Percentiles rank a stretch among this genome's conserved stretches.
Evolutionary conservation across 83 land plant genomes (phyloP).

Genomic region (Diphasiastrum complanatum): DNA sequence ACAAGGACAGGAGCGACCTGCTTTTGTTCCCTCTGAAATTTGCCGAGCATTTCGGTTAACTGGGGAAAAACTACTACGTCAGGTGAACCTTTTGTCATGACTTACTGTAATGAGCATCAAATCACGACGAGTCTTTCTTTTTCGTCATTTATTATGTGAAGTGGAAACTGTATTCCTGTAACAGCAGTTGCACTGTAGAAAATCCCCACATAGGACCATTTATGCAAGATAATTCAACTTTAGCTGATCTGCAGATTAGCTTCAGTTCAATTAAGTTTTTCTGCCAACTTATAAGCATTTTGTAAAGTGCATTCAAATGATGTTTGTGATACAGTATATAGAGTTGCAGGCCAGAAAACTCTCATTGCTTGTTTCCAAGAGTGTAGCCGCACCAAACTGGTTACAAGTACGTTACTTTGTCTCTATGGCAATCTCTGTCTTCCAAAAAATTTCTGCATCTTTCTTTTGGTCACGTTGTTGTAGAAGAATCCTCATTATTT

Average conservation of each 20-base stretch:
- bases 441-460: not conserved
- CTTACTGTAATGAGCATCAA: slow-evolving; percentile 30
- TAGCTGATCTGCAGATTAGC: too few species aligned
- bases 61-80: slow-evolving; percentile 56
- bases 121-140: slow-evolving; percentile 41
- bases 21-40: slow-evolving; percentile 78
- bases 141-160: slow-evolving; percentile 38
- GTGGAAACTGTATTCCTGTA: too few species aligned
- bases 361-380: slow-evolving; percentile 36
- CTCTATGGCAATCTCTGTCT: too few species aligned
- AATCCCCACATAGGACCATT: too few species aligned
- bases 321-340: slow-evolving; percentile 28
- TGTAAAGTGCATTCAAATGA: not conserved
- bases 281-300: not conserved
- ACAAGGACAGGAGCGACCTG: slow-evolving; percentile 66
- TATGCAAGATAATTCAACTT: too few species aligned
- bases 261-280: too few species aligned
- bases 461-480: too few species aligned
- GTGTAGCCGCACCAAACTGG: slow-evolving; percentile 41
- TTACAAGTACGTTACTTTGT: slow-evolving; percentile 38
- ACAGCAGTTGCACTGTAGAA: too few species aligned
- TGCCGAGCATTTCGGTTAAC: slow-evolving; percentile 60
- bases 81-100: slow-evolving; percentile 27
- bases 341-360: slow-evolving; percentile 32
- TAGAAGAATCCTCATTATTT: too few species aligned